Conservation (phyloP, 1,139 yeast genomes). For the Insectozyma bohioensis region DNA sequence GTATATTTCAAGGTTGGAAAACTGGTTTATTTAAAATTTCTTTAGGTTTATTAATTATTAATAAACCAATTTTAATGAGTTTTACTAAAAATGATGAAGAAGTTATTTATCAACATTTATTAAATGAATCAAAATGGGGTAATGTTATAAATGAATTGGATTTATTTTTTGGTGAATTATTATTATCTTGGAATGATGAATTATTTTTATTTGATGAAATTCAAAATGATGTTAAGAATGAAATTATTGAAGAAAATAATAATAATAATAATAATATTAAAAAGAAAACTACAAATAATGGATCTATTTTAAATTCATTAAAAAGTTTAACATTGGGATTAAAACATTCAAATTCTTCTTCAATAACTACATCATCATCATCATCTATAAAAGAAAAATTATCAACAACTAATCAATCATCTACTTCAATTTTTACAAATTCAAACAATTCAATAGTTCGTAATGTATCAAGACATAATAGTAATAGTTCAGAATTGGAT, state of each 20-base stretch:
- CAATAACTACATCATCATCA: conserved; percentile 1
- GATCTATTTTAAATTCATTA: conserved; percentile 4
- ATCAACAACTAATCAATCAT: not conserved
- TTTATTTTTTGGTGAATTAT: conserved; percentile 39
- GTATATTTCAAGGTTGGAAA: conserved; percentile 65
- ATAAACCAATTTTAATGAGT: conserved; percentile 50
- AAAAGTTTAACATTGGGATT: conserved; percentile 4
- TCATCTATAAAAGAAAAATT: not conserved
- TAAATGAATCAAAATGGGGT: conserved; percentile 58
- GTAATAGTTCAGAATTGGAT: conserved; percentile 22
- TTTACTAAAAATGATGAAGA: conserved; percentile 53
- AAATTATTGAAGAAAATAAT: too few relatives aligned
- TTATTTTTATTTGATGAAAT: conserved; percentile 20
- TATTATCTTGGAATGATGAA: conserved; percentile 37
- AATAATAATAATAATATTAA: not conserved
- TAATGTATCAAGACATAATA: conserved; percentile 17
- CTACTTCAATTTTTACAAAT: conserved; percentile 1
- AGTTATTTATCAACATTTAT: conserved; percentile 58
- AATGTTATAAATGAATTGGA: conserved; percentile 49
- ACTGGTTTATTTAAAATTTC: conserved; percentile 62
- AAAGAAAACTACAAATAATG: not conserved
- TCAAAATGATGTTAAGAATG: not conserved
- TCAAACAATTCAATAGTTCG: conserved; percentile 7
- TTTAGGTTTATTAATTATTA: conserved; percentile 52
- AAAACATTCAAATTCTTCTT: conserved; percentile 1